Evolutionary conservation across 208 protist species (phyloP).

Genomic region (Herpetomonas muscarum): DNA sequence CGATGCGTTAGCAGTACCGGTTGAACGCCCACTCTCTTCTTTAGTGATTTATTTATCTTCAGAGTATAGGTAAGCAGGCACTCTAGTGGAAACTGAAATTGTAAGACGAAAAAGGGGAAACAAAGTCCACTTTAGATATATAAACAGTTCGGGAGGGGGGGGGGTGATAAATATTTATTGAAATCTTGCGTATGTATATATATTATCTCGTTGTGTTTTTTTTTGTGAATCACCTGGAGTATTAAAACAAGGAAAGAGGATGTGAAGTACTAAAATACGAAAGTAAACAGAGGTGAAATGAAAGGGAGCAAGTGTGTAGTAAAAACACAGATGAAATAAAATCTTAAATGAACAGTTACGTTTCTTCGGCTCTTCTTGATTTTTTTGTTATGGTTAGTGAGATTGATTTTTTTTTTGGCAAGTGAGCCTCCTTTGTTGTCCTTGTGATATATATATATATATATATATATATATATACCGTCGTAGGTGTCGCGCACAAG

Average conservation of each 20-base stretch:
- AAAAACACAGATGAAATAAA: no score
- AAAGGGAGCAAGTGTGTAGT: no score
- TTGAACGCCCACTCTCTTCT: background rate
- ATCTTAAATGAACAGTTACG: no score
- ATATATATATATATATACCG: background rate
- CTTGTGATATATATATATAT: background rate
- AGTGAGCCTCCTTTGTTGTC: background rate
- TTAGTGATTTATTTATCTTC: slow-evolving; percentile 2
- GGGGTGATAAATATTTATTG: no score
- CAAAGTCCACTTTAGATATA: no score
- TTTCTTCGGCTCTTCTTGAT: slow-evolving; percentile 14
- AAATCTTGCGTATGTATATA: background rate
- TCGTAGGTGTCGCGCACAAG: no score
- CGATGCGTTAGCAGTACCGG: no score
- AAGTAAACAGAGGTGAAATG: no score
- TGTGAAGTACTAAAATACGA: background rate
- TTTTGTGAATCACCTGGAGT: background rate
- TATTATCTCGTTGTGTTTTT: slow-evolving; percentile 7
- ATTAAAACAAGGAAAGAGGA: background rate
- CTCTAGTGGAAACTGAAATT: background rate
- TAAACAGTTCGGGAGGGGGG: no score
- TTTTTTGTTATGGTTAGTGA: slow-evolving; percentile 2
- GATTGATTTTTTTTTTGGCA: slow-evolving; percentile 6
- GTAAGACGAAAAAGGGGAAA: no score
- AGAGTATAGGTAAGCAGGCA: background rate